A percentile compares a stretch with the other conserved stretches of the same genome.
These are phyloP conservation scores for Stephania japonica DNA, from an alignment of 164 flowering plant species.

Conservation along the genomic window DNA sequence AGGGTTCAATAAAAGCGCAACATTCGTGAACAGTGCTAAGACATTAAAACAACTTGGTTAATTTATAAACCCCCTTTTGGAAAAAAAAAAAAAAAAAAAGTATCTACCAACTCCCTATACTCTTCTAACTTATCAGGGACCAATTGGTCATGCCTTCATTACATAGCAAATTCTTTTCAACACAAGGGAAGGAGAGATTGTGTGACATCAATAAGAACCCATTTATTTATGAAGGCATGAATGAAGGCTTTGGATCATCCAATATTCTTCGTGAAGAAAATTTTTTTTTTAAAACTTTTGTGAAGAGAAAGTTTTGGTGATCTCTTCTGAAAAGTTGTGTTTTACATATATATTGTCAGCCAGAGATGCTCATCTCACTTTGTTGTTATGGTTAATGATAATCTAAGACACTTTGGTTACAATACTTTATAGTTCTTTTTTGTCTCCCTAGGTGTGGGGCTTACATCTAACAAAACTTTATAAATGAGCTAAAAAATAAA, in stretches of 20 bases:
- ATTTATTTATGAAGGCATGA: not conserved
- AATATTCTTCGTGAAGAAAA: not conserved
- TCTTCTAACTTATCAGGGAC: not conserved
- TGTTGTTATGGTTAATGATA: too few species aligned
- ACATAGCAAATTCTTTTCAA: not conserved
- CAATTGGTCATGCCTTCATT: not conserved
- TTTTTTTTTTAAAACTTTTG: too few species aligned
- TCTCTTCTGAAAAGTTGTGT: too few species aligned
- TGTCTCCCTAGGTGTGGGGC: too few species aligned
- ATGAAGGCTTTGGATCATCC: not conserved
- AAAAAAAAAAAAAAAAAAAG: too few species aligned
- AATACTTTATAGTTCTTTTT: too few species aligned
- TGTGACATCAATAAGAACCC: not conserved
- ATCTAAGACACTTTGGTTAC: too few species aligned
- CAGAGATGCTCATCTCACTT: too few species aligned
- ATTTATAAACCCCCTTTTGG: too few species aligned
- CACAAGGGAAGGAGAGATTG: not conserved
- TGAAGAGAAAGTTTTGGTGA: not conserved
- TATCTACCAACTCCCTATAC: not conserved
- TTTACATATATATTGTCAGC: too few species aligned
- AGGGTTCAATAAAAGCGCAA: conserved; percentile 82
- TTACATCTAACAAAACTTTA: too few species aligned
- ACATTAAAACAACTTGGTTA: conserved; percentile 41
- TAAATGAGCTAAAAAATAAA: too few species aligned
- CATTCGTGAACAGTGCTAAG: conserved; percentile 67